Base-by-base conservation (phyloP, 1,284 basidiomycete genomes). In the Boletus calvinii region DNA sequence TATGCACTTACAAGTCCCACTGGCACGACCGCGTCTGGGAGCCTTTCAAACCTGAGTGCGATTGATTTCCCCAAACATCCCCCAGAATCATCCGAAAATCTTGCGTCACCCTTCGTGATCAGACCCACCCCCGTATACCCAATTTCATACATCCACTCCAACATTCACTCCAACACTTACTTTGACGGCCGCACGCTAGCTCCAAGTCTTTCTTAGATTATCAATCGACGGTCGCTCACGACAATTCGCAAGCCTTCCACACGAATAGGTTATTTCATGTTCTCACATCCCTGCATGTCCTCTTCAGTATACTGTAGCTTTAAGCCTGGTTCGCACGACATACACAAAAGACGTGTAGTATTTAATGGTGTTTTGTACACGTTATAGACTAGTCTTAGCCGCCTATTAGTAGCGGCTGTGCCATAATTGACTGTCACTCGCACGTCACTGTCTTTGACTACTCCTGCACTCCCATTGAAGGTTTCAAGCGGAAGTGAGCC, bases 71-170 rank as follows among this genome's bases (percentile, higher is more conserved):
- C 38, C 3, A 32, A 37, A 31, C 46, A 31, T 36, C 24, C 37
- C 13, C 46, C 49, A 34, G 56, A 51, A 45, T 37, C 60, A n/a
- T 46, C 50, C 12, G 52, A 59, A 39, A 24, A 50, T 32, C 39
- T 46, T 38, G 46, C 49, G 40, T 48, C 59, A 17, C 65, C 66
- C 32, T 46, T 52, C 35, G 35, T 67, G 29, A 48, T 70, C 52
- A 66, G 48, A 47, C 65, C 65, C 6, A 71, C 54, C 24, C 65
- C 65, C 10, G 17, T 65, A 31, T 67, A 67, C 43, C 69, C 65
- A 0, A 44, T 47, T 20, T 57, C 68, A 26, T 71, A 68, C 45
- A 12, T 52, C 43, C 57, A 67, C n/a, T 18, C 52, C 15, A 36
- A 46, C 18, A 43, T 36, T 24, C 50, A 56, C 35, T 32, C 49